A percentile compares a stretch with the other conserved stretches of the same genome.
Evolutionary conservation across 73 alveolate species (phyloP).

Genomic region (Paramecium caudatum): DNA sequence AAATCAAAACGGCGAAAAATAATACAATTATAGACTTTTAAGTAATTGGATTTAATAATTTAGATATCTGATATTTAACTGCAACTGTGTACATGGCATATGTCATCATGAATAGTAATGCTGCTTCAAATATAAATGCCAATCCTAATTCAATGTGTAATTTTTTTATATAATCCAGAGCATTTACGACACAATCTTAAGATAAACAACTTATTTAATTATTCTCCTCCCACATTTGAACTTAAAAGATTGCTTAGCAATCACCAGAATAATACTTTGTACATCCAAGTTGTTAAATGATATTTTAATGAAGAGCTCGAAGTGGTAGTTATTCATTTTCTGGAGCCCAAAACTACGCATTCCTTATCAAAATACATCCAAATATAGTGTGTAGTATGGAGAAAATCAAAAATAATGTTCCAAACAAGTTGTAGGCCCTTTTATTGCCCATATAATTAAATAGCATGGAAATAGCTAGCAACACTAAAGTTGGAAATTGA

Average conservation of each 20-base stretch:
- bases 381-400: not conserved
- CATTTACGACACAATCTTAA: not conserved
- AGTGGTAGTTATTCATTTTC: not conserved
- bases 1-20: not conserved
- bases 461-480: not conserved
- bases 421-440: not conserved
- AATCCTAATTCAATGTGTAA: not conserved
- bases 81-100: constrained; percentile 33
- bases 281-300: not conserved
- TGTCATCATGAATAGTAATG: not conserved
- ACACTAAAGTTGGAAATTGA: not conserved
- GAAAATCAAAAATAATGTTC: not conserved
- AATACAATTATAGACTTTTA: not conserved
- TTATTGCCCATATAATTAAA: constrained; percentile 29
- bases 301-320: not conserved
- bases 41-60: not conserved
- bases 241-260: not conserved
- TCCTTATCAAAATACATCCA: not conserved
- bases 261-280: not conserved
- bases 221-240: not conserved
- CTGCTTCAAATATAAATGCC: constrained; percentile 1
- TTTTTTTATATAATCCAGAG: not conserved
- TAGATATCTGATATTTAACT: not conserved
- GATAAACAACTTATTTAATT: not conserved
- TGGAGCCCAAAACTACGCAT: not conserved